Percentiles rank a stretch among this genome's conserved stretches.
phyloP scores from a whole-genome alignment of 2,329 filamentous ascomycete genomes.

The Coniella lustricola region DNA sequence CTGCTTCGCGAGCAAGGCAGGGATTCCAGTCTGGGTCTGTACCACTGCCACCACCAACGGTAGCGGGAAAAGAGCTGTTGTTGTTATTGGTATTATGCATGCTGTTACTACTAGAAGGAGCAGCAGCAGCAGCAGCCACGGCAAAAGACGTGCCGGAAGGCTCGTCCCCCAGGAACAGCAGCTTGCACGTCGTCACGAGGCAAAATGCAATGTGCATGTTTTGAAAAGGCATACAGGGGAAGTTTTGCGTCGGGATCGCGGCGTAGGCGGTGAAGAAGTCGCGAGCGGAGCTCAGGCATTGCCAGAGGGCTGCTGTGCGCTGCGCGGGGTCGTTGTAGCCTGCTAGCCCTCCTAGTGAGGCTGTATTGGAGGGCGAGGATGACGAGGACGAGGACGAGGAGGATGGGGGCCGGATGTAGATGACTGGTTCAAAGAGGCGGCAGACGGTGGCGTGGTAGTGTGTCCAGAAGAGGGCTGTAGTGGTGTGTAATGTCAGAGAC shows the following conservation, averaged over 20 bases:
- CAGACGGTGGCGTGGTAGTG: slow-evolving; percentile 28
- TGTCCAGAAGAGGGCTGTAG: slow-evolving; percentile 27
- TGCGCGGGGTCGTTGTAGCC: slow-evolving; percentile 6
- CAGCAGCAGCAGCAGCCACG: too few species aligned
- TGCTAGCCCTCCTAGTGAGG: slow-evolving; percentile 17
- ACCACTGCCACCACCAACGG: background rate
- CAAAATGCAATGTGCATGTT: slow-evolving; percentile 27
- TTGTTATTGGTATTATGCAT: too few species aligned
- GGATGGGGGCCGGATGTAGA: slow-evolving; percentile 23
- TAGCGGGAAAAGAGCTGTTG: too few species aligned
- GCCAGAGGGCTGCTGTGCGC: slow-evolving; percentile 31
- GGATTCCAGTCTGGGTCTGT: slow-evolving; percentile 30
- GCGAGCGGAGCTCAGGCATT: slow-evolving; percentile 25
- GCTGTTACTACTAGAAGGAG: too few species aligned
- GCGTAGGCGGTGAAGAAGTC: slow-evolving; percentile 24
- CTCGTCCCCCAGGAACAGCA: slow-evolving; percentile 27
- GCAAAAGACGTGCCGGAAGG: background rate
- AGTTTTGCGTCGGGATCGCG: slow-evolving; percentile 20
- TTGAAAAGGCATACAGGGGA: slow-evolving; percentile 26
- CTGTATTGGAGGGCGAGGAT: slow-evolving; percentile 7
- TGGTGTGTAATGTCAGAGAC: background rate
- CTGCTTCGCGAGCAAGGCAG: slow-evolving; percentile 23
- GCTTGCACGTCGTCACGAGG: slow-evolving; percentile 28
- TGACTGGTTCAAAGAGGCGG: slow-evolving; percentile 32
- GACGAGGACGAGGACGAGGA: too few species aligned